These are phyloP conservation scores for Boletus tomentosulus DNA, from an alignment of 768 basidiomycete species.

Conservation along the genomic window DNA sequence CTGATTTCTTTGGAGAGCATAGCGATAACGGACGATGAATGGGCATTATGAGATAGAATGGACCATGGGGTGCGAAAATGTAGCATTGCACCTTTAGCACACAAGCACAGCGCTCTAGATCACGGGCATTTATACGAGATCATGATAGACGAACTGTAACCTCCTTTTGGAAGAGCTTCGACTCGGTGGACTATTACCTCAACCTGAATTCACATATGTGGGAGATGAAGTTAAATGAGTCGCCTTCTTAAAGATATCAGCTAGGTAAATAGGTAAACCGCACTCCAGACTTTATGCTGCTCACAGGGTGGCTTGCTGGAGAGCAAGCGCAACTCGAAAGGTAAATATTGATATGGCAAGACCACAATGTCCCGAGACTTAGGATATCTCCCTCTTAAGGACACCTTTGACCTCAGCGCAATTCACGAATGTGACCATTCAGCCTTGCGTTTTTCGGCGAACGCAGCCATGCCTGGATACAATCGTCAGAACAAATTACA, in stretches of 20 bases:
- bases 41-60: neutral
- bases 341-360: too few relatives aligned
- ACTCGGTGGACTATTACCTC: neutral
- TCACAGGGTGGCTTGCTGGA: too few relatives aligned
- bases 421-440: conserved; percentile 59
- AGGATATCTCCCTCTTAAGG: neutral
- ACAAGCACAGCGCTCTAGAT: too few relatives aligned
- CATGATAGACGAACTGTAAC: too few relatives aligned
- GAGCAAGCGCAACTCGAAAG: too few relatives aligned
- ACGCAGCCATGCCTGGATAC: conserved; percentile 83
- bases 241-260: neutral
- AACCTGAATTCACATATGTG: neutral
- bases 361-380: neutral
- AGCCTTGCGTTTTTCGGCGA: conserved; percentile 89
- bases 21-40: neutral
- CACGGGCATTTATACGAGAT: too few relatives aligned
- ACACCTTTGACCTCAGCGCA: neutral
- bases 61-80: neutral
- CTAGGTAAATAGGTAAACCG: neutral
- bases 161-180: too few relatives aligned
- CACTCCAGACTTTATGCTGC: neutral
- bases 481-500: conserved; percentile 1
- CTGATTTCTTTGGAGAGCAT: neutral
- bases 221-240: neutral
- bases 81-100: too few relatives aligned